Base-by-base conservation (phyloP, 2,329 filamentous ascomycete genomes). In the Diaporthe sp. region DNA sequence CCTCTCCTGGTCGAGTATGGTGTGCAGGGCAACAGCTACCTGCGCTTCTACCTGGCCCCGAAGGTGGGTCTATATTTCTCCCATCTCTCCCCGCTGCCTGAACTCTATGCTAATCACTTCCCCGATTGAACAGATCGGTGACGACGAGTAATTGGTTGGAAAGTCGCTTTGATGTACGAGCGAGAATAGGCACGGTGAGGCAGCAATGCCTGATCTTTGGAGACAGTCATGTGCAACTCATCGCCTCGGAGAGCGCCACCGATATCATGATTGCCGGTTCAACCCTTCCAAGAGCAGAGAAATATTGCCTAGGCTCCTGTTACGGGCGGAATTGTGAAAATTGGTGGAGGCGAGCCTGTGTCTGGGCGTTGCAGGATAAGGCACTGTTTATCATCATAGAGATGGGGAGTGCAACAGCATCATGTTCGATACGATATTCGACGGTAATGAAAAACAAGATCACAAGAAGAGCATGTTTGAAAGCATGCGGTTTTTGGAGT, bases 21-120 rank as follows among this genome's bases (percentile, higher is more conserved):
- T 73, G 87, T 98, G 77, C 89, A 90, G 73, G 94, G 94, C 79
- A 95, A 92, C 88, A 97, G 95, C 85, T 97, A 97, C 85, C 87
- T 99, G 86, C 92, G 96, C 82, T 99, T 98, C 91, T 99, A 98
- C 87, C 92, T 99, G 81, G 97, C 97, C 79, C 97, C 97, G 79
- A 99, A 99, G 95, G 97, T 97, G 87, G 76, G 90, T 83, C 31
- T 1, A 31, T 46, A 34, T 2, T 13, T 72, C 42, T 70, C 28
- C 28, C 13, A 53, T 31, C 13, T 6, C 28, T 49, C 3, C 15
- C 39, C 22, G 7, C 39, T 44, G 10, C 49, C 34, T 44, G 25
- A 68, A 12, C 17, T 3, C 39, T 53, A 22, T 72, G 46, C 76
- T 77, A 57, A 77, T 25, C 12, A 46, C 25, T 67, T 12, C 10